Evolutionary conservation across 164 flowering plant genomes (phyloP).

Genomic region (Brasenia schreberi): DNA sequence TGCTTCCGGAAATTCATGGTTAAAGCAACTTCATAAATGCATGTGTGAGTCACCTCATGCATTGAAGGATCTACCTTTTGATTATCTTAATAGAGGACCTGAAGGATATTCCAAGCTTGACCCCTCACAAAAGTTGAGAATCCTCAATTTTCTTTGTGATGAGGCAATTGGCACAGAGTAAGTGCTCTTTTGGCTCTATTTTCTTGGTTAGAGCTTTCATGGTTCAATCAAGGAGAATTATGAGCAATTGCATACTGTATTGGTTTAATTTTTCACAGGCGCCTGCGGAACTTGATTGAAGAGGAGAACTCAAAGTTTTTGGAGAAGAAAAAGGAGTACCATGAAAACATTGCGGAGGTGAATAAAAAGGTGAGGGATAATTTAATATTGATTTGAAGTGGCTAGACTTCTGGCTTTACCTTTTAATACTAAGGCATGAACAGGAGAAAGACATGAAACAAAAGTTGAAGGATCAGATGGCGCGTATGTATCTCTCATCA

Average conservation of each 20-base stretch:
- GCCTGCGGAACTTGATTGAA: slow-evolving; percentile 57
- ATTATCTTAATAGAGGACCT: slow-evolving; percentile 16
- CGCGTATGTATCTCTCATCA: slow-evolving; percentile 28
- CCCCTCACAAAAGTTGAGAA: slow-evolving; percentile 46
- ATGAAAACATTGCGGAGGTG: slow-evolving; percentile 41
- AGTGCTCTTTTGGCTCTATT: slow-evolving; percentile 11
- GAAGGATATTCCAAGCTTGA: slow-evolving; percentile 36
- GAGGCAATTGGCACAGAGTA: slow-evolving; percentile 69
- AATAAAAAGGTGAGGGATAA: slow-evolving; percentile 37
- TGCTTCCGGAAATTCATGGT: slow-evolving; percentile 36
- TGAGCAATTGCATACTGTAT: neutral
- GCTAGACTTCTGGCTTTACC: neutral
- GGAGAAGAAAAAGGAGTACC: slow-evolving; percentile 42
- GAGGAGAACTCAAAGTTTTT: slow-evolving; percentile 24
- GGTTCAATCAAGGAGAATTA: no score
- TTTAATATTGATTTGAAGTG: neutral
- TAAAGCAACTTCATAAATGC: slow-evolving; percentile 38
- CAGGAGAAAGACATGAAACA: slow-evolving; percentile 47
- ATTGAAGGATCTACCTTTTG: slow-evolving; percentile 22
- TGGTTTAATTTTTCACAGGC: slow-evolving; percentile 18
- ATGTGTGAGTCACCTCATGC: slow-evolving; percentile 28
- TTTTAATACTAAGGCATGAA: neutral
- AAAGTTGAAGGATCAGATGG: slow-evolving; percentile 48
- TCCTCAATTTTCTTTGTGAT: slow-evolving; percentile 66
- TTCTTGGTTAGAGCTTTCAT: neutral